Evolutionary conservation across 768 basidiomycete genomes (phyloP), one percentile per base, ranked within the genome.

Genomic region (Tulasnella sp.): DNA sequence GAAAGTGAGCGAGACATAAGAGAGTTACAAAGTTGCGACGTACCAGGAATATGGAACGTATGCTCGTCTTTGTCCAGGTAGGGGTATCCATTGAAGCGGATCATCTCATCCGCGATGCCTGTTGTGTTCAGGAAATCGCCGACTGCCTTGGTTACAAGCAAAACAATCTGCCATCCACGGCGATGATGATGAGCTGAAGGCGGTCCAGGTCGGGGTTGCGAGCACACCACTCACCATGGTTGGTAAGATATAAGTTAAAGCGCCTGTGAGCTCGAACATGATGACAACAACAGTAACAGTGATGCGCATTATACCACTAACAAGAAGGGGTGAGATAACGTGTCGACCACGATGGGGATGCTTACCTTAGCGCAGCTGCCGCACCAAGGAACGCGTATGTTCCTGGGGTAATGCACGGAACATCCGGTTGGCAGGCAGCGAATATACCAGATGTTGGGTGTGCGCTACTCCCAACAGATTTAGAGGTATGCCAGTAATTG

Each of bases 181-280:
- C 40, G 17, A 25, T 42, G 14, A 19, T 19, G 19, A 39, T 41
- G 7, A 6, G 8, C 41, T 41, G 3, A 11, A 35, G 25, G n/a
- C n/a, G 36, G 34, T 0, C n/a, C 19, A 23, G 48, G 15, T 11
- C 21, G 8, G 17, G 19, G 11, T 14, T 15, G 4, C 46, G 23
- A 35, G 14, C 5, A 35, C 23, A 12, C 23, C 27, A 64, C 77
- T 63, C 62, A 92, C 94, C 96, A 99, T 99, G 12, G 91, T 93
- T 5, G 96, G 96, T 25, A 99, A 71, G 63, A 98, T 93, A 66
- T 99, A 98, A 17, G 91, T 97, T 65, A 98, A 69, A 5, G 96
- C 94, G 11, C 96, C 96, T 3, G 96, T 99, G 17, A 99, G 75
- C 65, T 98, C 94, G 67, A 97, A 98, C 92, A 99, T 98, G 69